Percentiles rank a stretch among this genome's conserved stretches.
Conservation (phyloP, 2,329 filamentous ascomycete species). For the Fusarium agapanthi region DNA sequence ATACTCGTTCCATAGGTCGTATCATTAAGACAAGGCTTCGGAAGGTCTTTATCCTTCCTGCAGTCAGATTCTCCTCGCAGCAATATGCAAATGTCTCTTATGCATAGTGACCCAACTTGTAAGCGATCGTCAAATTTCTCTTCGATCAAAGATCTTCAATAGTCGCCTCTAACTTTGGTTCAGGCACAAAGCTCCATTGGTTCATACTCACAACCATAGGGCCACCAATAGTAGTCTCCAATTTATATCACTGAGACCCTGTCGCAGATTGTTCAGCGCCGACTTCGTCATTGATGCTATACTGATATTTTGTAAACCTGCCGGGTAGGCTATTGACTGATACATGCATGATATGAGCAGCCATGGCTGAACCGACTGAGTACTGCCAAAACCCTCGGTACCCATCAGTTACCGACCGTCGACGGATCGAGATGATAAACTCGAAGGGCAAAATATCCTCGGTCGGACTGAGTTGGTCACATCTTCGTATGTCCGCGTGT, state of each 20-base stretch:
- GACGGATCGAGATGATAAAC: neutral
- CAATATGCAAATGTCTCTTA: neutral
- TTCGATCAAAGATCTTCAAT: slow-evolving; percentile 10
- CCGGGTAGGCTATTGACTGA: neutral
- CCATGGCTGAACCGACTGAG: neutral
- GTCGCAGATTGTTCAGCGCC: neutral
- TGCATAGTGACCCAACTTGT: neutral
- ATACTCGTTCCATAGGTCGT: neutral
- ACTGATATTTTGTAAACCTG: neutral
- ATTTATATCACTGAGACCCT: neutral
- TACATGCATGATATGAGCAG: neutral
- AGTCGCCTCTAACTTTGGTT: neutral
- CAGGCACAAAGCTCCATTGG: slow-evolving; percentile 3
- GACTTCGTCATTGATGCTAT: slow-evolving; percentile 23
- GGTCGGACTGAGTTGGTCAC: slow-evolving; percentile 28
- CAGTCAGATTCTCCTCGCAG: neutral
- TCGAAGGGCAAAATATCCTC: slow-evolving; percentile 9
- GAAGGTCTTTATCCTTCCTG: neutral
- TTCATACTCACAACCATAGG: neutral
- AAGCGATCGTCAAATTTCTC: slow-evolving; percentile 2
- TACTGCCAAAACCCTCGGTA: neutral
- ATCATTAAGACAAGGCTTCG: neutral
- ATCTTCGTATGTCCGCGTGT: slow-evolving; percentile 35
- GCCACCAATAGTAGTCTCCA: neutral
- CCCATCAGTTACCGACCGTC: slow-evolving; percentile 15